Evolutionary conservation across 352 stramenopile species (phyloP).

Genomic region (Pythium rishiriense): DNA sequence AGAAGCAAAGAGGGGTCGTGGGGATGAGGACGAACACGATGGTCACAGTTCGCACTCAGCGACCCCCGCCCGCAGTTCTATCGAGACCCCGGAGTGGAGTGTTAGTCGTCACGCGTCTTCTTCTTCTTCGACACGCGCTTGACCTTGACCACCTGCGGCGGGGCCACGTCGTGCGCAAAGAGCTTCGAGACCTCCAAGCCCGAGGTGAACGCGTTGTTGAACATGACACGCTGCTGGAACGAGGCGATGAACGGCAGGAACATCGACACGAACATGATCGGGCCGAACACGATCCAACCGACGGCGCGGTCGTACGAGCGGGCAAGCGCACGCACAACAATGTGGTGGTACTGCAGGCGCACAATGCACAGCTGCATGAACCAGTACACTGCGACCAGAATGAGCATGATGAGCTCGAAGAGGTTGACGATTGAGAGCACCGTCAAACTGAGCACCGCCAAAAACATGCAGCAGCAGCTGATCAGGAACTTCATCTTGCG

Average conservation of each 20-base stretch:
- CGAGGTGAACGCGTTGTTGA: constrained; percentile 89
- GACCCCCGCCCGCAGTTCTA: constrained; percentile 6
- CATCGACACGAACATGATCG: constrained; percentile 89
- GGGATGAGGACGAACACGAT: background rate
- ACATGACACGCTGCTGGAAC: constrained; percentile 90
- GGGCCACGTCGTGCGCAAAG: constrained; percentile 83
- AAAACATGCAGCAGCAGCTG: constrained; percentile 61
- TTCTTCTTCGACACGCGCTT: constrained; percentile 90
- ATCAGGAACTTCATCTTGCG: constrained; percentile 89
- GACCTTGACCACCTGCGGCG: constrained; percentile 80
- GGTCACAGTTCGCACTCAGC: constrained; percentile 3
- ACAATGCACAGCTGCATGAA: constrained; percentile 85
- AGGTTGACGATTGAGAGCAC: constrained; percentile 72
- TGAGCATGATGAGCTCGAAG: constrained; percentile 68
- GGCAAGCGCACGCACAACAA: constrained; percentile 78
- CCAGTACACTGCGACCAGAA: constrained; percentile 82
- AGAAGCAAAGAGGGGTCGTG: background rate
- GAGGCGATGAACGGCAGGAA: constrained; percentile 87
- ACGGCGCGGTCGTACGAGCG: constrained; percentile 75
- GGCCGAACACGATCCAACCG: constrained; percentile 88
- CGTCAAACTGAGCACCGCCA: constrained; percentile 69
- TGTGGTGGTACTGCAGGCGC: constrained; percentile 83
- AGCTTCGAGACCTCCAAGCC: constrained; percentile 88
- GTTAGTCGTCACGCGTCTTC: constrained; percentile 77
- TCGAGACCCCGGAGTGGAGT: background rate